Conservation (phyloP, 305 asterid species). For the Rubia balearica region DNA sequence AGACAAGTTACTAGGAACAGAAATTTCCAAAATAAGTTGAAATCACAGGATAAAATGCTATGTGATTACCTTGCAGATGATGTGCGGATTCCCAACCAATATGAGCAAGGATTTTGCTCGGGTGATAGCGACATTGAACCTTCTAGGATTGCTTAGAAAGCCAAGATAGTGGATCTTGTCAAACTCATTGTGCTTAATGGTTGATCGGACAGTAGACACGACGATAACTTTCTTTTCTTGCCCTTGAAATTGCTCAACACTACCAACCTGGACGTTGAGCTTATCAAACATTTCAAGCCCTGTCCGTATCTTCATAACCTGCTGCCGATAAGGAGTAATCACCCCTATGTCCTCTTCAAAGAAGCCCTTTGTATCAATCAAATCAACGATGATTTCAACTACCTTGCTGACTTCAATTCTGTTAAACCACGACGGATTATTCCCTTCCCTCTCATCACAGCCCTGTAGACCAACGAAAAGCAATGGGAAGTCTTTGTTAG, state of each 20-base stretch:
- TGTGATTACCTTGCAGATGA: slow-evolving; percentile 70
- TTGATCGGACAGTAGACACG: slow-evolving; percentile 91
- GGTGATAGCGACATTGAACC: slow-evolving; percentile 88
- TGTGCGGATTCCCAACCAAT: slow-evolving; percentile 90
- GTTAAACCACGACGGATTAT: slow-evolving; percentile 94
- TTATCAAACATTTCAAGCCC: slow-evolving; percentile 51
- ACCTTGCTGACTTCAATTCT: slow-evolving; percentile 89
- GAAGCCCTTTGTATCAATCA: slow-evolving; percentile 45
- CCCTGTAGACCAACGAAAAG: slow-evolving; percentile 87
- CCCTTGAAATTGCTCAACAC: slow-evolving; percentile 95
- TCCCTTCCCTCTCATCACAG: slow-evolving; percentile 90
- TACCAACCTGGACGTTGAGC: slow-evolving; percentile 60
- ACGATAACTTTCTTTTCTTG: slow-evolving; percentile 79
- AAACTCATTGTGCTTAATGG: slow-evolving; percentile 69
- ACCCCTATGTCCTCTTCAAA: slow-evolving; percentile 75
- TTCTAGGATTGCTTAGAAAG: slow-evolving; percentile 84
- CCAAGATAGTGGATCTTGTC: slow-evolving; percentile 74
- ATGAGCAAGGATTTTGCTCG: slow-evolving; percentile 79
- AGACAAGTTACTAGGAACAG: not conserved
- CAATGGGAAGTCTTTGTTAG: slow-evolving; percentile 65
- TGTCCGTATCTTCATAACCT: slow-evolving; percentile 63
- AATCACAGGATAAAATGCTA: not conserved
- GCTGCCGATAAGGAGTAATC: slow-evolving; percentile 87
- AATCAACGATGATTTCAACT: slow-evolving; percentile 45
- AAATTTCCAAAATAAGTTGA: not conserved